A percentile compares a stretch with the other conserved stretches of the same genome.
phyloP scores from a whole-genome alignment of 495 filamentous ascomycete genomes.

The Parachaetomium inaequale region DNA sequence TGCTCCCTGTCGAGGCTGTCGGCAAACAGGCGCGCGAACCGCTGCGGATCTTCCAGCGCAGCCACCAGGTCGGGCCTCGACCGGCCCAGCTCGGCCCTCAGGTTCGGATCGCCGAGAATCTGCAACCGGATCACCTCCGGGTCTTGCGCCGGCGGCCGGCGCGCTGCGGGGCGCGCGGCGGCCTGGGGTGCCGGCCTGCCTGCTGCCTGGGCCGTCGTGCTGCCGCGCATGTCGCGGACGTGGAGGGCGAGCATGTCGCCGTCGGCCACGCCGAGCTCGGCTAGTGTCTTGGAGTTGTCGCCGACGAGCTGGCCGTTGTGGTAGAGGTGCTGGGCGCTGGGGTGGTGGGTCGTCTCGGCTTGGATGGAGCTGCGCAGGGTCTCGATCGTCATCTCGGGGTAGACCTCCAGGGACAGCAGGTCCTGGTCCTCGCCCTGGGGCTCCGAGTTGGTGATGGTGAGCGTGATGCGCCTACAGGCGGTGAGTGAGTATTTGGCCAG shows the following conservation, averaged over 20 bases:
- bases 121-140: slow-evolving; percentile 79
- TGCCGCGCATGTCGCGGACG: slow-evolving; percentile 55
- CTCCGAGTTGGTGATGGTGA: slow-evolving; percentile 78
- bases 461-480: slow-evolving; percentile 30
- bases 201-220: slow-evolving; percentile 20
- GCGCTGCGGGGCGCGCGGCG: slow-evolving; percentile 12
- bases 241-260: slow-evolving; percentile 91
- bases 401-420: slow-evolving; percentile 79
- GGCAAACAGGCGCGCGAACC: slow-evolving; percentile 67
- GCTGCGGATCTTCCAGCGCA: slow-evolving; percentile 70
- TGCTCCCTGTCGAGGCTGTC: slow-evolving; percentile 63
- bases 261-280: slow-evolving; percentile 76
- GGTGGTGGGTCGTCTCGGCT: slow-evolving; percentile 51
- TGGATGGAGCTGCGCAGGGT: slow-evolving; percentile 81
- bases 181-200: slow-evolving; percentile 31
- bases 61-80: slow-evolving; percentile 71
- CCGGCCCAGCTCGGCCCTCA: slow-evolving; percentile 63
- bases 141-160: slow-evolving; percentile 48
- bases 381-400: slow-evolving; percentile 75
- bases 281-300: slow-evolving; percentile 73
- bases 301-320: slow-evolving; percentile 82
- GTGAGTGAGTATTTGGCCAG: not conserved
- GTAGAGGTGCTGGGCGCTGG: slow-evolving; percentile 66
- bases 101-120: slow-evolving; percentile 71
- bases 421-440: slow-evolving; percentile 64